Base-by-base conservation (phyloP, 805 yeast species). In the Suhomyces xylopsoci region DNA sequence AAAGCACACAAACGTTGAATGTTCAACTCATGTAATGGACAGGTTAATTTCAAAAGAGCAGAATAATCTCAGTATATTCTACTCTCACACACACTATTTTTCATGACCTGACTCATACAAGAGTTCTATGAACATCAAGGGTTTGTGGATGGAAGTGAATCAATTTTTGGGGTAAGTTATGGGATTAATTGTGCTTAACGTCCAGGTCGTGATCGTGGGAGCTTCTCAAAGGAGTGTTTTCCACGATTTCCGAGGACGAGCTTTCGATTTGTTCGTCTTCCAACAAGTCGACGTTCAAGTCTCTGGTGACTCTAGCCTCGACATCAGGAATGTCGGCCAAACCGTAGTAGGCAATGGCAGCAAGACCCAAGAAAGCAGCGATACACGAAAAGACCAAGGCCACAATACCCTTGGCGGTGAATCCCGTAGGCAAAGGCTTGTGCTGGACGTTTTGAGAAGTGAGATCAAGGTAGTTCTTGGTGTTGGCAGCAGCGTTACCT, bases 331-430 rank as follows among this genome's bases (percentile, higher is more conserved):
- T 79, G 59, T 92, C 98, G 64, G 90, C 79, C 76, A 88, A 71
- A 74, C 99, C 99, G 72, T 93, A 94, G 69, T 84, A 63, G 47
- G 87, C 80, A 64, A 94, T 89, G 59, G 86, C 80, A 52, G 74
- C 76, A 72, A 92, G 74, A 70, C 99, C 99, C 17, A 90, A 71
- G 57, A 90, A 66, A 65, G 94, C 99, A 48, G 96, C 82, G 61
- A 93, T 64, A 78, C 89, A 82, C 6, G 97, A 90, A 79, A 94
- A 93, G 17, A 87, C 93, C 70, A 94, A 76, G 10, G 98, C 98
- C 50, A 93, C 96, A 67, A 87, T 85, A 77, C 99, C 99, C 67
- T 87, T 85, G 53, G 96, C 89, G 48, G 98, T 93, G 82, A 94
- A 94, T 17, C 97, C 97, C 45, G 78, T 66, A 45, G 98, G 98